Evolutionary conservation across 441 rosid species (phyloP), one percentile per base, ranked within the genome.

Genomic region (Croton setiger): DNA sequence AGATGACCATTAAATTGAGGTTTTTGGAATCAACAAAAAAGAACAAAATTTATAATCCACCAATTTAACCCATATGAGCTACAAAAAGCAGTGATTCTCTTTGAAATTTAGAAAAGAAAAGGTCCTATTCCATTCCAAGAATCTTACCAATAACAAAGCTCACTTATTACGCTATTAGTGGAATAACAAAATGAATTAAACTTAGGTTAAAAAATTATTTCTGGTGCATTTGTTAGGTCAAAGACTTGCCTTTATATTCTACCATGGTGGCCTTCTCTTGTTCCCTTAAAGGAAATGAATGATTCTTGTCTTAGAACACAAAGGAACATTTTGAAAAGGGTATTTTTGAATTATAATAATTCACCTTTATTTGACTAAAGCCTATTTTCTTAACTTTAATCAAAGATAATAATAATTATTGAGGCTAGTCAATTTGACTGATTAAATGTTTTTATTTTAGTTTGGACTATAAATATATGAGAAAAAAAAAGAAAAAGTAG

Each of bases 11-110:
- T 18, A 57, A 69, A 15, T 68, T 53, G 60, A 67, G 69, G 18
- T 4, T 53, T 72, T 64, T 63, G 79, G 76, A 79, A 79, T 79
- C 70, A 70, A 49, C 27, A 14, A 56, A 62, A 70, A 62, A 70
- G 51, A 15, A 7, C 31, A 35, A 37, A 20, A n/a, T 47, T 45
- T 75, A 2, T 66, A 72, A 71, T 64, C 68, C 68, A 67, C 64
- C 64, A 47, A 60, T 31, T 39, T 55, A 70, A 48, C 54, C 20
- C 4, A 18, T 27, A 1, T n/a, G 31, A 21, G 69, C 48, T 5
- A 39, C 2, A 17, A 69, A 70, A 77, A 62, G 67, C 51, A 36
- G 66, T 31, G 62, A 75, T 71, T 73, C 73, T 64, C 52, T 67
- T 59, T 73, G 62, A 73, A 60, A 51, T 55, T 27, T 56, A 52